Percentiles rank a stretch among this genome's conserved stretches.
phyloP scores from a whole-genome alignment of 2,329 filamentous ascomycete species.

The Phialemonium atrogriseum region DNA sequence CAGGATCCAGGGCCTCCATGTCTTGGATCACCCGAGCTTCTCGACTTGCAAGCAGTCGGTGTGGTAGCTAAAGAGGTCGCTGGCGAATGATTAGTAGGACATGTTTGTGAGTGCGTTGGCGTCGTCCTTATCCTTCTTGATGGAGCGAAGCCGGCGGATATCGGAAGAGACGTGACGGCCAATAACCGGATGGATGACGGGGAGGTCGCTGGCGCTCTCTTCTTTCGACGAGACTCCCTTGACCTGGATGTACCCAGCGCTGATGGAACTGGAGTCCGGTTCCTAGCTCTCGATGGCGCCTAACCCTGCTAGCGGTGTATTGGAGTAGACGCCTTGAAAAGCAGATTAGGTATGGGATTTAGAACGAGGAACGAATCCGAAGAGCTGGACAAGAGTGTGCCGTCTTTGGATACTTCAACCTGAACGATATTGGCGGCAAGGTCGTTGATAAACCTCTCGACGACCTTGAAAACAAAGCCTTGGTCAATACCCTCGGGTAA shows the following conservation, averaged over 20 bases:
- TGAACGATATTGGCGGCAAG: too few relatives aligned
- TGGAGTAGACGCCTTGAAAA: conserved; percentile 31
- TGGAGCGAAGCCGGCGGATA: conserved; percentile 23
- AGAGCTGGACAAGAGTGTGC: too few relatives aligned
- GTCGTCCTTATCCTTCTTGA: conserved; percentile 31
- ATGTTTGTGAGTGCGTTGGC: conserved; percentile 32
- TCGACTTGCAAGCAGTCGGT: conserved; percentile 38
- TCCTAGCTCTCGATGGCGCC: conserved; percentile 23
- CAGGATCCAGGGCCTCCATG: conserved; percentile 36
- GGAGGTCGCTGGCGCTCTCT: conserved; percentile 17
- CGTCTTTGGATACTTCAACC: too few relatives aligned
- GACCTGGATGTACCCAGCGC: conserved; percentile 30
- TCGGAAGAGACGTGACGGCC: conserved; percentile 30
- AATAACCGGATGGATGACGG: conserved; percentile 23
- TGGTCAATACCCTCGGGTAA: too few relatives aligned
- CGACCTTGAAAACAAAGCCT: too few relatives aligned
- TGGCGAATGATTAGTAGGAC: conserved; percentile 34
- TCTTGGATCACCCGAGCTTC: conserved; percentile 39
- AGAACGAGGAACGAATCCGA: too few relatives aligned
- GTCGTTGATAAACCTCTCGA: too few relatives aligned
- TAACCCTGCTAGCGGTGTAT: conserved; percentile 22
- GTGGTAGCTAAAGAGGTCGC: conserved; percentile 36
- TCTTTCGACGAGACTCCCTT: conserved; percentile 24
- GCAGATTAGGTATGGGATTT: conserved; percentile 31
- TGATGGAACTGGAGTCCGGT: conserved; percentile 33